Base-by-base conservation (phyloP, 495 filamentous ascomycete genomes). In the Neurospora sp. region DNA sequence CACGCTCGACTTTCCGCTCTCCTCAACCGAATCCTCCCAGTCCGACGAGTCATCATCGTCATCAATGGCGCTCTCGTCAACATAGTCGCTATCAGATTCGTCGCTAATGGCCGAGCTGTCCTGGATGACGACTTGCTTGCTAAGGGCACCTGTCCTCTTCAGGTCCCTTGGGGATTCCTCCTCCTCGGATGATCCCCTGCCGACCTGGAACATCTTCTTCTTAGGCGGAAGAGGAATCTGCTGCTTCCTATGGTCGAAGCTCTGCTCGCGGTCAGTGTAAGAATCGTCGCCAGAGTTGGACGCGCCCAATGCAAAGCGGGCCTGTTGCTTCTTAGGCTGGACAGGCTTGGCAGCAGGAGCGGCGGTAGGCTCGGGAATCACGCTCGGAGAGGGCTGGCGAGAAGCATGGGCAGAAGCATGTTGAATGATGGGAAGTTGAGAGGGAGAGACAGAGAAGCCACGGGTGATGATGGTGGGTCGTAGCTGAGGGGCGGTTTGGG, bases 1-100 rank as follows among this genome's bases (percentile, higher is more conserved):
- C 35, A 92, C 85, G 77, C 90, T 95, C 0, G 93, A 92, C 70
- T 89, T 90, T 31, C 89, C 93, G 76, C 90, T 96, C 73, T 96
- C 92, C 40, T 94, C 94, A n/a, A 91, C 88, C 8, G 94, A 96
- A 75, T 97, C 95, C 79, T 97, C 94, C 93, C 94, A 97, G 71
- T 96, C 92, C 3, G 86, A 93, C 37, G 91, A 92, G 68, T 94
- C 92, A 59, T 96, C 95, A 53, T 94, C 92, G 70, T 97, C 94
- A 71, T 96, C 93, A 68, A 94, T 94, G 35, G 92, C 92, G 75
- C 91, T 93, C 80, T 96, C 93, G 74, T 91, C 91, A 39, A 92
- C 85, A 70, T 87, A 87, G 70, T 88, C 86, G 6, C 89, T 90
- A 74, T 92, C 92, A 68, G 94, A 93, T 18, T 90, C 90, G 71